phyloP scores from a whole-genome alignment of 176 grass and related monocot genomes.

The Cenchrus purpureus region DNA sequence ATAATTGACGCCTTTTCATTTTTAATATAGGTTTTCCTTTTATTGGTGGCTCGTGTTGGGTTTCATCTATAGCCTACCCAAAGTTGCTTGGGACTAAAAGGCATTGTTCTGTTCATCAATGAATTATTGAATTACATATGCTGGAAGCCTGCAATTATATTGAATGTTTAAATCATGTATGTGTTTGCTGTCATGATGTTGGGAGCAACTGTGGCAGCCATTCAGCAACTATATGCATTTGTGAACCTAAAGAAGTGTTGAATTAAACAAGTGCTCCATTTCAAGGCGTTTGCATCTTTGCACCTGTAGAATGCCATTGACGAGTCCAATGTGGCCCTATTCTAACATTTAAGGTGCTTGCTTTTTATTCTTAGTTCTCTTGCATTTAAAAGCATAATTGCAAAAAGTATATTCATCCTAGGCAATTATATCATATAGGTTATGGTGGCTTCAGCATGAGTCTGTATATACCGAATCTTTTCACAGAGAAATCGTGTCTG shows the following conservation, averaged over 20 bases:
- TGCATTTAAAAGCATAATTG: conserved; percentile 11
- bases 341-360: background rate
- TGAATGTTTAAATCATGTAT: conserved; percentile 27
- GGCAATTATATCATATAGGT: background rate
- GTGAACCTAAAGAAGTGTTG: conserved; percentile 6
- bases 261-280: conserved; percentile 16
- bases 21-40: background rate
- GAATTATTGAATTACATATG: conserved; percentile 16
- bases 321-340: background rate
- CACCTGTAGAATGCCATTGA: conserved; percentile 20
- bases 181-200: conserved; percentile 16
- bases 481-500: background rate
- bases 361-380: background rate
- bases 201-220: background rate
- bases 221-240: conserved; percentile 11
- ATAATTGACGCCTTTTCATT: background rate
- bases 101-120: conserved; percentile 4
- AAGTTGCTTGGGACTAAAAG: background rate
- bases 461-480: background rate
- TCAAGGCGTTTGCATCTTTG: conserved; percentile 18
- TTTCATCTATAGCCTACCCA: background rate
- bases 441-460: conserved; percentile 14
- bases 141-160: background rate
- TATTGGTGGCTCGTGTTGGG: background rate
- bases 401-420: background rate